Base-by-base conservation (phyloP, 441 rosid genomes). In the Erodium chrysanthum region DNA sequence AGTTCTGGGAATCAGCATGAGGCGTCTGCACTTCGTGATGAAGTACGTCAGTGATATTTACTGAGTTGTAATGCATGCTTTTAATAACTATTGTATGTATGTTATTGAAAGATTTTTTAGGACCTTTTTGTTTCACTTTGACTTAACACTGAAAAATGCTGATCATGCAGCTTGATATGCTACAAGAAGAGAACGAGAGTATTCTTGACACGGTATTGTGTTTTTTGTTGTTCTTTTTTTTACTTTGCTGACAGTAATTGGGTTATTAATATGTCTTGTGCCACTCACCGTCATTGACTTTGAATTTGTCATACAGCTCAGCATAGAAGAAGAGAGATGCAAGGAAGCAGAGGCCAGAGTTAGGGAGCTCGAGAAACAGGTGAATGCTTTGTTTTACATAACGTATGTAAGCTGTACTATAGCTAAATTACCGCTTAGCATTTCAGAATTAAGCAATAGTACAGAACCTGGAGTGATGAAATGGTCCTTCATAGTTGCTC, bases 321-420 rank as follows among this genome's bases (percentile, higher is more conserved):
- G 96, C 80, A 84, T 84, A 54, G 99, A 91, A 90, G 98, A 94
- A 73, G 96, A 89, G 79, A 83, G 77, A 72, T 88, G 92, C 72
- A 75, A 84, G 72, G 96, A 89, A 86, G 90, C 88, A 25, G 96
- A 89, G 76, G 92, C 95, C 58, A 86, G 97, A 75, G 89, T 88
- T 59, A 84, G 79, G 77, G 99, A 94, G 84, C 94, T 94, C 61
- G 97, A 87, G 75, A 94, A 91, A 77, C 97, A 94, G 96, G 99
- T 84, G 48, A 44, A 67, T 64, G 44, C 66, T 66, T 68, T 48
- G 33, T 65, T 68, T 70, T 52, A 52, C 21, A 2, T 52, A 52
- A 15, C 7, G 59, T 23, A 52, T 17, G 59, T 4, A 15, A 17
- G 59, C 59, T n/a, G 21, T 52, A 4, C 21, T 18, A 4, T 3